Conservation (phyloP, 805 yeast genomes). For the Wickerhamomyces bisporus region DNA sequence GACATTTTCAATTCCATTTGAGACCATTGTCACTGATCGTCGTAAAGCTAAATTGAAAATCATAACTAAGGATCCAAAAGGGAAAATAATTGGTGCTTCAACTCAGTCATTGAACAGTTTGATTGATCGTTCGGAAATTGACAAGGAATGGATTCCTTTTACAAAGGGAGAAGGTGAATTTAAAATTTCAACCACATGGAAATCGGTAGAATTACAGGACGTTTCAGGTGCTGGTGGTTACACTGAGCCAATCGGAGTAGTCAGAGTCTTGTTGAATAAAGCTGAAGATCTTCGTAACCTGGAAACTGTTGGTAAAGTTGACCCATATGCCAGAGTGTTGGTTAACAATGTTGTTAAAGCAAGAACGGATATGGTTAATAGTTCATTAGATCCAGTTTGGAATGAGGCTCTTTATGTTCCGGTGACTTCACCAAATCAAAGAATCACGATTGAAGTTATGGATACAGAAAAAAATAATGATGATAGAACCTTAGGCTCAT, state of each 20-base stretch:
- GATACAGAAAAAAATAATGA: slow-evolving; percentile 75
- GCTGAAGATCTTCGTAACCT: slow-evolving; percentile 77
- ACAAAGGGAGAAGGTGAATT: slow-evolving; percentile 67
- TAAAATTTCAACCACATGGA: slow-evolving; percentile 70
- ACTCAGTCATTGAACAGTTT: slow-evolving; percentile 57
- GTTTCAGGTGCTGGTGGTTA: slow-evolving; percentile 74
- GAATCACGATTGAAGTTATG: slow-evolving; percentile 82
- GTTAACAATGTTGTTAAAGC: slow-evolving; percentile 72
- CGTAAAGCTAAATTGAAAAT: slow-evolving; percentile 65
- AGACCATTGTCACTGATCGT: slow-evolving; percentile 67
- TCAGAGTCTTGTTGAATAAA: slow-evolving; percentile 63
- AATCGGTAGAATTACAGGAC: slow-evolving; percentile 70
- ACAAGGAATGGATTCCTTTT: slow-evolving; percentile 72
- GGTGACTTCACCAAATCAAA: slow-evolving; percentile 77
- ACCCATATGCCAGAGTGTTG: slow-evolving; percentile 81
- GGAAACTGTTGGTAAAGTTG: slow-evolving; percentile 86
- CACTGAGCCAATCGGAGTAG: slow-evolving; percentile 91
- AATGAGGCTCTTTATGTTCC: slow-evolving; percentile 79
- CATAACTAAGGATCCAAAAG: slow-evolving; percentile 57
- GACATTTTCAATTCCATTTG: slow-evolving; percentile 55
- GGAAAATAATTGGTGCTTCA: slow-evolving; percentile 54
- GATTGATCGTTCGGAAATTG: slow-evolving; percentile 69
- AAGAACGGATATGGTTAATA: slow-evolving; percentile 65
- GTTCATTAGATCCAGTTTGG: slow-evolving; percentile 77
- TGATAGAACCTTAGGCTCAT: slow-evolving; percentile 84